Evolutionary conservation across 768 basidiomycete genomes (phyloP), one percentile per base, ranked within the genome.

Genomic region (Leccinum imitatum): DNA sequence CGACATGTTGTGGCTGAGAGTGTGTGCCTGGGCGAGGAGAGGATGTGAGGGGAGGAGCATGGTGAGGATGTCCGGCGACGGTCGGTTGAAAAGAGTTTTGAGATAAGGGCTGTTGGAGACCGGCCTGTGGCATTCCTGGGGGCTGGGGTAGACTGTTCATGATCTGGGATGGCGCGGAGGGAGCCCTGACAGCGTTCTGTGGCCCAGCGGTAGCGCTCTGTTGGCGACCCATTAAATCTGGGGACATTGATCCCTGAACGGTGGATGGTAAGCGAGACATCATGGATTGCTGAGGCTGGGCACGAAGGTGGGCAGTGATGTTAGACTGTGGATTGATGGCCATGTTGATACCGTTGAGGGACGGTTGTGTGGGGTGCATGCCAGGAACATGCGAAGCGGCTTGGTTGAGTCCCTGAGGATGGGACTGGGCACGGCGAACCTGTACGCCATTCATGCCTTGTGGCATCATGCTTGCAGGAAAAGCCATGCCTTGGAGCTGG

Each of bases 391-490:
- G 79, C 30, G 62, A 72, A 53, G 69, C 73, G 14, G 71, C 62
- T 44, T 79, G 75, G 64, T 76, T 80, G 59, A 80, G 65, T 71
- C 65, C 71, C 62, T 81, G 79, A 5, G 84, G 80, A 72, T 88
- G 87, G 21, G 86, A 84, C 59, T 77, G 73, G n/a, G 80, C 80
- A 67, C 87, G 82, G 59, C 87, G 82, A 50, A 81, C 70, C 19
- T 62, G 65, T 50, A 69, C 69, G 46, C 76, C 73, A 62, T 72
- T 73, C 4, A 70, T 70, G 58, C 69, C 73, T 62, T 74, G 77
- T 65, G 71, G 76, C 73, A 83, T 78, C 67, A 79, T 76, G 62
- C 66, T 71, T 50, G 73, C 71, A 56, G 76, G 73, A 67, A 82
- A 83, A 53, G 65, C 68, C 73, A 82, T 78, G 63, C 69, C 59